A percentile compares a stretch with the other conserved stretches of the same genome.
Evolutionary conservation across 164 flowering plant species (phyloP).

Genomic region (Kingdonia uniflora): DNA sequence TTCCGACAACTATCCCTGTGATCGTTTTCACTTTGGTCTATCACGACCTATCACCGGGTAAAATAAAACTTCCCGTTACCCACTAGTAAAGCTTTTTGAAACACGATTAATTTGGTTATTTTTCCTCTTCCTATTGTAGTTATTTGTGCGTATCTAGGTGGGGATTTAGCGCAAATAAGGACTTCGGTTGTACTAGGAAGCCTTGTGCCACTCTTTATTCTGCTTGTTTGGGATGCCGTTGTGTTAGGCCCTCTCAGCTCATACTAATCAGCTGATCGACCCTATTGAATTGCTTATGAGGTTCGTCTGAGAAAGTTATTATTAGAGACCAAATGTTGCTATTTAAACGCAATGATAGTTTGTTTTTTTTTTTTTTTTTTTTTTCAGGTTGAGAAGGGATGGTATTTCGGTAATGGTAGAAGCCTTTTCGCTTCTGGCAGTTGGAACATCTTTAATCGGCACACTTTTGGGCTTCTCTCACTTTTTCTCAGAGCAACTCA

Average conservation of each 20-base stretch:
- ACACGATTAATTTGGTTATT: too few species aligned
- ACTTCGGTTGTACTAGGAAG: constrained; percentile 53
- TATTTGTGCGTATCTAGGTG: constrained; percentile 64
- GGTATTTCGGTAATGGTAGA: constrained; percentile 56
- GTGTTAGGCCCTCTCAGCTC: constrained; percentile 44
- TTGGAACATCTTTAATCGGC: constrained; percentile 72
- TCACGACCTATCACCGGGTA: constrained; percentile 67
- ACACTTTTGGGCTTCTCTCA: constrained; percentile 56
- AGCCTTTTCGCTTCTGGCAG: constrained; percentile 63
- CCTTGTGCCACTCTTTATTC: constrained; percentile 47
- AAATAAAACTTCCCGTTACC: too few species aligned
- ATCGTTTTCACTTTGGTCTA: constrained; percentile 66
- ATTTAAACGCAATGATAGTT: not conserved
- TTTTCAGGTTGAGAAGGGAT: constrained; percentile 42
- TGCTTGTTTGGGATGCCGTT: constrained; percentile 69
- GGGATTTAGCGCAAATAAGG: constrained; percentile 49
- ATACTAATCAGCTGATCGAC: constrained; percentile 30
- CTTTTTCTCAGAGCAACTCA: constrained; percentile 65
- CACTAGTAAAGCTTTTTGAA: too few species aligned
- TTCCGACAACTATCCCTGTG: constrained; percentile 55
- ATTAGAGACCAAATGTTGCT: too few species aligned
- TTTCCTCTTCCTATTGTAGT: constrained; percentile 25
- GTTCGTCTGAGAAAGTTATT: constrained; percentile 16
- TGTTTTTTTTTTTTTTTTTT: too few species aligned
- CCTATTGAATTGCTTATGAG: constrained; percentile 64